These are phyloP conservation scores for Globisporangium iwayamae DNA, from an alignment of 352 stramenopile genomes.

Conservation along the genomic window DNA sequence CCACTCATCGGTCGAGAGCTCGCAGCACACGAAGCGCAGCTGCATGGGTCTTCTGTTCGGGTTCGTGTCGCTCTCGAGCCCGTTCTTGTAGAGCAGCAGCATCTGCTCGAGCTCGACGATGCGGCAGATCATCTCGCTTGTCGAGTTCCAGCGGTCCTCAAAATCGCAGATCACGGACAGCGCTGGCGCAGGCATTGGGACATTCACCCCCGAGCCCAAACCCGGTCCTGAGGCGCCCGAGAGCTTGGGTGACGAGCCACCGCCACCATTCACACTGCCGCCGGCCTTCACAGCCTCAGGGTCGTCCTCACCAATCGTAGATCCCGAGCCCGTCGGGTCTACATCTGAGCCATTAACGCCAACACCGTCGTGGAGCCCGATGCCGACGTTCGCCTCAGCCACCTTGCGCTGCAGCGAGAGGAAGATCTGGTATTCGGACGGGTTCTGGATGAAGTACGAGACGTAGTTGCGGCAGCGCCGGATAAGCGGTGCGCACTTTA, in stretches of 20 bases:
- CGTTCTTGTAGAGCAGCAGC: constrained; percentile 70
- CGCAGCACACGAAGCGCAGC: constrained; percentile 72
- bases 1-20: constrained; percentile 68
- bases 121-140: constrained; percentile 73
- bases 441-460: constrained; percentile 83
- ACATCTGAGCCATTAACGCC: constrained; percentile 10
- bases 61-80: constrained; percentile 70
- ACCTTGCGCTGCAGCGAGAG: constrained; percentile 66
- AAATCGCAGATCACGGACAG: constrained; percentile 80
- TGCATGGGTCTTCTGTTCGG: constrained; percentile 70
- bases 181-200: constrained; percentile 16
- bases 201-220: background rate
- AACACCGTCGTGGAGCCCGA: constrained; percentile 21
- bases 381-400: constrained; percentile 34
- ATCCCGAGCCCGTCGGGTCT: constrained; percentile 4
- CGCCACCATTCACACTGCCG: background rate
- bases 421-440: constrained; percentile 82
- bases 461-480: constrained; percentile 72
- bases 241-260: constrained; percentile 5
- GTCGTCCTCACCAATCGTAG: constrained; percentile 12
- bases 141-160: constrained; percentile 75
- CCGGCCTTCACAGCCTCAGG: constrained; percentile 6
- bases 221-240: background rate
- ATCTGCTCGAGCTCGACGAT: constrained; percentile 77
- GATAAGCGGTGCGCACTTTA: constrained; percentile 58